Evolutionary conservation across 306 rosid species (phyloP).

Genomic region (Quercus glauca): DNA sequence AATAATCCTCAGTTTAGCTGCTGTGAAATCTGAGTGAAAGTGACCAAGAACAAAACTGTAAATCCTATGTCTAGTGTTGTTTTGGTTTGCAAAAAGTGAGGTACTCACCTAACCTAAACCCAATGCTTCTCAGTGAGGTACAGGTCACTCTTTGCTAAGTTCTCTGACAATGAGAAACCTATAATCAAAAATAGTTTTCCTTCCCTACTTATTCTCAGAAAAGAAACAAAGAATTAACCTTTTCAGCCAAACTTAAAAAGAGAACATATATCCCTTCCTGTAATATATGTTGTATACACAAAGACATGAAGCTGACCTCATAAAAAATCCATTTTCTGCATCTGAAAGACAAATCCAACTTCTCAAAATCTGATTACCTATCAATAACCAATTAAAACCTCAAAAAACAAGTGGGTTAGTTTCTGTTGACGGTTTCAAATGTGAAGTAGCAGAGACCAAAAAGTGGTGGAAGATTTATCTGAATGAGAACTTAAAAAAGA

Average conservation of each 20-base stretch:
- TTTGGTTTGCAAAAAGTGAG: conserved; percentile 11
- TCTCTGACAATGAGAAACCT: conserved; percentile 18
- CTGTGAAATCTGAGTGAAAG: conserved; percentile 10
- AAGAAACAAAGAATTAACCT: conserved; percentile 13
- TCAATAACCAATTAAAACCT: conserved; percentile 21
- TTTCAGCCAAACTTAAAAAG: not conserved
- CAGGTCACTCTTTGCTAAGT: conserved; percentile 10
- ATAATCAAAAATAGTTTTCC: not conserved
- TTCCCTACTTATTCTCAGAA: conserved; percentile 7
- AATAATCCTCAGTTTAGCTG: conserved; percentile 24
- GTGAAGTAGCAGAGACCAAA: conserved; percentile 25
- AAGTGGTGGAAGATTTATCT: conserved; percentile 24
- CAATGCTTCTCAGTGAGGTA: conserved; percentile 11
- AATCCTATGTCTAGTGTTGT: conserved; percentile 4
- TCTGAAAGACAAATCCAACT: conserved; percentile 26
- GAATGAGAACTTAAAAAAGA: conserved; percentile 25
- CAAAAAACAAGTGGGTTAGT: conserved; percentile 27
- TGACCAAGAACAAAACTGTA: not conserved
- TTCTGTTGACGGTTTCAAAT: conserved; percentile 17
- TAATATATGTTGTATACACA: not conserved
- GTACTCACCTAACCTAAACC: conserved; percentile 10
- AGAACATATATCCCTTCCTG: not conserved
- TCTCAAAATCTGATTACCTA: conserved; percentile 29
- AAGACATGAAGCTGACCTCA: conserved; percentile 43
- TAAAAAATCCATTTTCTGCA: conserved; percentile 25